Evolutionary conservation across 805 yeast species (phyloP).

Genomic region (Candida namnaoensis): DNA sequence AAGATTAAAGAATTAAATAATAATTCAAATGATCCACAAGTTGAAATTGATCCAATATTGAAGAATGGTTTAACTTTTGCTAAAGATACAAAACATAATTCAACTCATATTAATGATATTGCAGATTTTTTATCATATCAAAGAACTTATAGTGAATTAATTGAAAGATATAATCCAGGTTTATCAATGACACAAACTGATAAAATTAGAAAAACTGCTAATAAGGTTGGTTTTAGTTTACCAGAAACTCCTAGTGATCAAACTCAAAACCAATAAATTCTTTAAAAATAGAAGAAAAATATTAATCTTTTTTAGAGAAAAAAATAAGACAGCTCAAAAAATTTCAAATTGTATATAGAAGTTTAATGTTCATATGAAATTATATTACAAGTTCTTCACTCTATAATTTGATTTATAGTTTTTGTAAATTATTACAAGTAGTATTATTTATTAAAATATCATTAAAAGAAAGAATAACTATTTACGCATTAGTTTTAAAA

Average conservation of each 20-base stretch:
- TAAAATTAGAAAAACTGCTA: slow-evolving; percentile 71
- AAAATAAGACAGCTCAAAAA: too few species aligned
- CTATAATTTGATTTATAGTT: too few species aligned
- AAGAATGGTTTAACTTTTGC: slow-evolving; percentile 7
- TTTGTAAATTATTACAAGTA: too few species aligned
- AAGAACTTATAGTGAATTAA: slow-evolving; percentile 64
- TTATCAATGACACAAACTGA: slow-evolving; percentile 70
- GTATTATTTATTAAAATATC: too few species aligned
- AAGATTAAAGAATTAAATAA: slow-evolving; percentile 10
- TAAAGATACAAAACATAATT: slow-evolving; percentile 11
- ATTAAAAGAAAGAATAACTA: too few species aligned
- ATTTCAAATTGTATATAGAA: too few species aligned
- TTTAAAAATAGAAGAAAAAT: too few species aligned
- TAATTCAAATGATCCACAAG: slow-evolving; percentile 10
- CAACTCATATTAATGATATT: slow-evolving; percentile 46
- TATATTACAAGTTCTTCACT: too few species aligned
- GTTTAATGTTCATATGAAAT: too few species aligned
- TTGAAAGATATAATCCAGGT: slow-evolving; percentile 86
- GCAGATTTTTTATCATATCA: slow-evolving; percentile 60
- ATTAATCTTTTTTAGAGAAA: too few species aligned
- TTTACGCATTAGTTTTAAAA: background rate
- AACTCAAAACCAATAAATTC: too few species aligned
- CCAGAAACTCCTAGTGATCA: slow-evolving; percentile 26
- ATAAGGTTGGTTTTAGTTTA: slow-evolving; percentile 76
- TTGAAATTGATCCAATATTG: slow-evolving; percentile 5